A percentile compares a stretch with the other conserved stretches of the same genome.
Conservation (phyloP, 306 rosid genomes). For the Heteromeles arbutifolia region DNA sequence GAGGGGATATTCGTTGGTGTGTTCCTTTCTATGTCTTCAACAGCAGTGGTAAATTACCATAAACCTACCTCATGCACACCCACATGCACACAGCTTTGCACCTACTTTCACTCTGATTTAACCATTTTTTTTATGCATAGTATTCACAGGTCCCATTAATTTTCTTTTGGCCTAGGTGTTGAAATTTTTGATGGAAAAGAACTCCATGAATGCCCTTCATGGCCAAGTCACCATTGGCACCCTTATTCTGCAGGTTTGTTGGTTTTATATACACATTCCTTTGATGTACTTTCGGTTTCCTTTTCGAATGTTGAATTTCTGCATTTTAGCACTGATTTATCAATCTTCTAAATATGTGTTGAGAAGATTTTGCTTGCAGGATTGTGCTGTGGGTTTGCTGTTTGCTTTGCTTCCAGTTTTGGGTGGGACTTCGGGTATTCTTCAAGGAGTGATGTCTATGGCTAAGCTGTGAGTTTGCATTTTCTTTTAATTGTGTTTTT, state of each 20-base stretch:
- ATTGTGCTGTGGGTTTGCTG: conserved; percentile 46
- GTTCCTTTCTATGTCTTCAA: conserved; percentile 95
- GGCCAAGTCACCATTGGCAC: conserved; percentile 95
- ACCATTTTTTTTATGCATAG: not conserved
- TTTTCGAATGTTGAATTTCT: not conserved
- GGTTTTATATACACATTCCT: not conserved
- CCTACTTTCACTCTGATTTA: not conserved
- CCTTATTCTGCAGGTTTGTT: conserved; percentile 58
- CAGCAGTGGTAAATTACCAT: conserved; percentile 53
- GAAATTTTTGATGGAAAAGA: conserved; percentile 91
- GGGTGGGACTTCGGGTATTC: conserved; percentile 94
- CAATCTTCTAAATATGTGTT: conserved; percentile 13
- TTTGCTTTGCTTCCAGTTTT: conserved; percentile 85
- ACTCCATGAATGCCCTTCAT: conserved; percentile 75
- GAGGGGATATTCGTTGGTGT: conserved; percentile 96
- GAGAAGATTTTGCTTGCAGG: conserved; percentile 33
- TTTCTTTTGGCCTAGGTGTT: conserved; percentile 48
- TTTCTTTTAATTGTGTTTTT: not conserved
- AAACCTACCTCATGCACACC: conserved; percentile 11
- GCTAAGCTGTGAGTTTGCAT: conserved; percentile 66
- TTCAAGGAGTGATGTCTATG: conserved; percentile 88
- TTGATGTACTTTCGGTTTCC: not conserved
- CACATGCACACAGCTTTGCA: not conserved
- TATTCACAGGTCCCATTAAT: not conserved
- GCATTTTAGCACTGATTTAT: conserved; percentile 2